Evolutionary conservation across 2,329 filamentous ascomycete genomes (phyloP).

Genomic region (Acrocalymma vagum): DNA sequence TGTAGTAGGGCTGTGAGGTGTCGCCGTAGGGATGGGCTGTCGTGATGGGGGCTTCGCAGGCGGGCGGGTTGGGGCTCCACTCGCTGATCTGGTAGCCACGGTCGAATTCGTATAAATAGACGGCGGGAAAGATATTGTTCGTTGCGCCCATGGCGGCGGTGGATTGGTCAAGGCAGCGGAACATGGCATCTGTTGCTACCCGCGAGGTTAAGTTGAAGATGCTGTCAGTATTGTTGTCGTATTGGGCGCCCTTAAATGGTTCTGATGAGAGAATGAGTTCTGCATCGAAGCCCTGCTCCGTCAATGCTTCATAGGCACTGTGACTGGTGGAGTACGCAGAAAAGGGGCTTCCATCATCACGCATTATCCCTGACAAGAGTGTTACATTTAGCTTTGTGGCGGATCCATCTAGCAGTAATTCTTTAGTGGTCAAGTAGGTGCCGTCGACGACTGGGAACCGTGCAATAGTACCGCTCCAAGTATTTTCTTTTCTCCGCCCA

Average conservation of each 20-base stretch:
- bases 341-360: slow-evolving; percentile 42
- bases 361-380: slow-evolving; percentile 39
- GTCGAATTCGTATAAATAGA: slow-evolving; percentile 43
- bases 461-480: too few species aligned
- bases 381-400: slow-evolving; percentile 26
- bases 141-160: slow-evolving; percentile 31
- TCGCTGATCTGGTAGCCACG: slow-evolving; percentile 36
- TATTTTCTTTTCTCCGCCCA: slow-evolving; percentile 13
- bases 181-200: slow-evolving; percentile 38
- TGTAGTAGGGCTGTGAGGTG: slow-evolving; percentile 28
- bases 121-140: slow-evolving; percentile 29
- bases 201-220: slow-evolving; percentile 43
- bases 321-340: slow-evolving; percentile 30
- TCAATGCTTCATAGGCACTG: slow-evolving; percentile 29
- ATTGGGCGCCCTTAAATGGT: slow-evolving; percentile 28
- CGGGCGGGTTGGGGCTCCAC: slow-evolving; percentile 37
- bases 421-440: slow-evolving; percentile 32
- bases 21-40: slow-evolving; percentile 35
- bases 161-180: slow-evolving; percentile 41
- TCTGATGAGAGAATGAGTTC: slow-evolving; percentile 19
- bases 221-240: slow-evolving; percentile 40
- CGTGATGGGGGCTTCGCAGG: slow-evolving; percentile 44
- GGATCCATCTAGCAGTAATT: slow-evolving; percentile 26
- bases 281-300: slow-evolving; percentile 25
- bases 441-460: slow-evolving; percentile 45